A percentile compares a stretch with the other conserved stretches of the same genome.
phyloP scores from a whole-genome alignment of 176 grass and related monocot species.

The Melocanna baccifera region DNA sequence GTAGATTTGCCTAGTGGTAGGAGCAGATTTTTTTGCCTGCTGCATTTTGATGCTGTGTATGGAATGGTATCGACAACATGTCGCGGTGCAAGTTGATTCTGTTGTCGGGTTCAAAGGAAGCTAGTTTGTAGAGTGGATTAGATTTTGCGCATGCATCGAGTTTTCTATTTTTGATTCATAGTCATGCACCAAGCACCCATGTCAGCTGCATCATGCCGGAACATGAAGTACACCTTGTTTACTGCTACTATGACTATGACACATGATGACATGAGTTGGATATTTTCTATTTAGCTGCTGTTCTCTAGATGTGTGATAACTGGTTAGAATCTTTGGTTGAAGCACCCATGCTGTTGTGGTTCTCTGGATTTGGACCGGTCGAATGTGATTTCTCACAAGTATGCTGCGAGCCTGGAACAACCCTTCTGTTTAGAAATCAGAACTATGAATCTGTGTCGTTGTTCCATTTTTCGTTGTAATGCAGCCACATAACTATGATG shows the following conservation, averaged over 20 bases:
- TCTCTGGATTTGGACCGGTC: background rate
- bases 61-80: background rate
- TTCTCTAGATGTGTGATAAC: background rate
- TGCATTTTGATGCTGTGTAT: background rate
- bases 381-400: background rate
- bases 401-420: background rate
- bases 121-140: background rate
- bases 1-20: background rate
- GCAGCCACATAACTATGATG: background rate
- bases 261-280: background rate
- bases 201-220: background rate
- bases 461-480: background rate
- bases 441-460: background rate
- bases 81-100: background rate
- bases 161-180: background rate
- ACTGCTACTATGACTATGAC: background rate
- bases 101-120: background rate
- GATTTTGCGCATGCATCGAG: background rate
- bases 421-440: background rate
- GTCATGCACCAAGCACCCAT: background rate
- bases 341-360: too few relatives aligned
- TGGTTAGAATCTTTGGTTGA: background rate
- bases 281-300: background rate
- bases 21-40: background rate
- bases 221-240: background rate